phyloP scores from a whole-genome alignment of 2,329 filamentous ascomycete species.

The Chaetomium strumarium region DNA sequence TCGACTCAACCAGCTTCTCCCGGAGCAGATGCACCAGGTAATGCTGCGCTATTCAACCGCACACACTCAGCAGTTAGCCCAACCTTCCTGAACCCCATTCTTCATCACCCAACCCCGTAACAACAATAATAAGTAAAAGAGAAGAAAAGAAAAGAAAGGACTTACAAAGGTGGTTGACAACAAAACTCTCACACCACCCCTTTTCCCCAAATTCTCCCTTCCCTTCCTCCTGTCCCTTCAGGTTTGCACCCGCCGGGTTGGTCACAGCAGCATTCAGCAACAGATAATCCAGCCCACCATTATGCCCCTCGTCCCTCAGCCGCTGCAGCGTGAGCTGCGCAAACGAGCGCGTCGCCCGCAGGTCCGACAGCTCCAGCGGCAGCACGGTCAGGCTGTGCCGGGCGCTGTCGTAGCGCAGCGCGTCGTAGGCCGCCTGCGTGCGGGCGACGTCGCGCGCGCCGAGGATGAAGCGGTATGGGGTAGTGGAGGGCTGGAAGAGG shows the following conservation, averaged over 20 bases:
- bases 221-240: conserved; percentile 20
- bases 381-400: conserved; percentile 40
- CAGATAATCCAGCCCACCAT: conserved; percentile 38
- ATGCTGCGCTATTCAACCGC: conserved; percentile 40
- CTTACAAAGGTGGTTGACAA: conserved; percentile 45
- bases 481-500: conserved; percentile 34
- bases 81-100: background rate
- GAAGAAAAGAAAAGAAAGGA: background rate
- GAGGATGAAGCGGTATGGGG: conserved; percentile 44
- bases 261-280: conserved; percentile 45
- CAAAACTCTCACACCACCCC: conserved; percentile 44
- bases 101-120: background rate
- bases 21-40: conserved; percentile 46
- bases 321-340: conserved; percentile 38
- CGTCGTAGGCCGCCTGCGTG: conserved; percentile 38
- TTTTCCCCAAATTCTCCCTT: conserved; percentile 36
- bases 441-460: conserved; percentile 41
- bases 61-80: background rate
- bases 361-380: conserved; percentile 42
- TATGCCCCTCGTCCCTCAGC: conserved; percentile 29
- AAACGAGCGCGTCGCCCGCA: conserved; percentile 42
- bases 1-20: conserved; percentile 42
- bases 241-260: conserved; percentile 27
- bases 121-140: background rate
- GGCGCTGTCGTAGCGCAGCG: conserved; percentile 36